These are phyloP conservation scores for Suillus brevipes DNA, from an alignment of 768 basidiomycete genomes.

Conservation along the genomic window DNA sequence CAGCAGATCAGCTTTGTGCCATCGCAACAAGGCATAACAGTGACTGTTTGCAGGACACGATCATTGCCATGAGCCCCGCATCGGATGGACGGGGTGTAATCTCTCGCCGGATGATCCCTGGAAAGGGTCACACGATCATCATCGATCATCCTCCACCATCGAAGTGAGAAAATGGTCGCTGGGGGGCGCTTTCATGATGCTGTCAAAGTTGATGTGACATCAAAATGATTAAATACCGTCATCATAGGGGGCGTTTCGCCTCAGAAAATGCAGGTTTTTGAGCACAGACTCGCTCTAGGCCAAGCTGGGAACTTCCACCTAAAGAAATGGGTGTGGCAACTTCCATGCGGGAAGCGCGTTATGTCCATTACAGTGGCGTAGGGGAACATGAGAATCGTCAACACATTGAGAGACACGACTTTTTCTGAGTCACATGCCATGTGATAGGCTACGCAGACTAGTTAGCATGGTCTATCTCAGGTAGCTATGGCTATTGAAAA, in stretches of 20 bases:
- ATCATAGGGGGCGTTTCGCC: background rate
- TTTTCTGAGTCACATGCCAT: background rate
- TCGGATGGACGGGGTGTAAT: background rate
- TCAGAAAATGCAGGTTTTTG: background rate
- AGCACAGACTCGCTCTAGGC: background rate
- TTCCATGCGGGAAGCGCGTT: background rate
- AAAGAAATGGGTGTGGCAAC: background rate
- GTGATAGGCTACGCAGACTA: background rate
- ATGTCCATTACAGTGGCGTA: background rate
- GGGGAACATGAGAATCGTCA: background rate
- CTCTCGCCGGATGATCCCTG: background rate
- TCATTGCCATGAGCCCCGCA: background rate
- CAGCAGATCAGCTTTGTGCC: background rate
- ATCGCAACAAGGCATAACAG: background rate
- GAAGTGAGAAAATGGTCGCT: background rate
- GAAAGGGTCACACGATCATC: background rate
- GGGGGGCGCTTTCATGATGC: background rate
- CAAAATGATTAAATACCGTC: background rate
- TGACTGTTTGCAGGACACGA: background rate
- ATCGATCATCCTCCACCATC: background rate
- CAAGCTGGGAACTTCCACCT: background rate
- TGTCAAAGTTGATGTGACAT: background rate
- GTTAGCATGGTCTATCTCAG: background rate
- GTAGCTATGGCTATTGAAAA: background rate
- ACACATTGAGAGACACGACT: background rate